Evolutionary conservation across 129 eudicot genomes (phyloP).

Genomic region (Pseudognaphalium luteoalbum): DNA sequence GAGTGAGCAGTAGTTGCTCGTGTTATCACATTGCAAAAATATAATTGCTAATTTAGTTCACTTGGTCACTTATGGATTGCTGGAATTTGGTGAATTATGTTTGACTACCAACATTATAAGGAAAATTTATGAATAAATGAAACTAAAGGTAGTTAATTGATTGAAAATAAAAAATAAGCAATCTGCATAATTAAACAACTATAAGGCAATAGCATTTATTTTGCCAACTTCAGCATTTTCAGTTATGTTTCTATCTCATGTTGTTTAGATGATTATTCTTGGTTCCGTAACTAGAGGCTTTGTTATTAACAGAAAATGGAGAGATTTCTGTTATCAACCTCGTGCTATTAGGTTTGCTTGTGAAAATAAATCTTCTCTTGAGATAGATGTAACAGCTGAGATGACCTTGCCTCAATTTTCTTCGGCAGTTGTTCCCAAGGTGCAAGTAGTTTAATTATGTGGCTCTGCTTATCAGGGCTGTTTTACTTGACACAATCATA

Average conservation of each 20-base stretch:
- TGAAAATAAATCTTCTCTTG: constrained; percentile 37
- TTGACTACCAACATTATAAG: too few species aligned
- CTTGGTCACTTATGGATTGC: too few species aligned
- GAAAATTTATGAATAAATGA: too few species aligned
- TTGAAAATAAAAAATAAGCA: constrained; percentile 3
- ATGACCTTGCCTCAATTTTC: constrained; percentile 72
- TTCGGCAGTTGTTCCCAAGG: constrained; percentile 81
- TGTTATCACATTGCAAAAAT: too few species aligned
- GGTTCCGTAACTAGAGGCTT: constrained; percentile 1
- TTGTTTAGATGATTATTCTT: constrained; percentile 5
- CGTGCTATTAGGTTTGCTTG: constrained; percentile 57
- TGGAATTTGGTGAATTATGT: too few species aligned
- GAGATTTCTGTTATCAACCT: constrained; percentile 61
- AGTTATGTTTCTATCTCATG: constrained; percentile 11
- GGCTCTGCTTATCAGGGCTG: neutral
- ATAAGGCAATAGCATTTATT: constrained; percentile 12
- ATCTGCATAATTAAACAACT: constrained; percentile 3
- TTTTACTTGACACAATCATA: neutral
- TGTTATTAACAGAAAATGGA: constrained; percentile 65
- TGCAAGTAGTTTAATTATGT: constrained; percentile 26
- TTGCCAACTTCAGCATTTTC: neutral
- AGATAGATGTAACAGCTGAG: constrained; percentile 42
- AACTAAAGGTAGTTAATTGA: neutral
- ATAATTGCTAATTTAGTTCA: too few species aligned
- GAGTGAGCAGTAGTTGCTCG: too few species aligned